Conservation (phyloP, 2,329 filamentous ascomycete species). For the Xylariaceae sp. region DNA sequence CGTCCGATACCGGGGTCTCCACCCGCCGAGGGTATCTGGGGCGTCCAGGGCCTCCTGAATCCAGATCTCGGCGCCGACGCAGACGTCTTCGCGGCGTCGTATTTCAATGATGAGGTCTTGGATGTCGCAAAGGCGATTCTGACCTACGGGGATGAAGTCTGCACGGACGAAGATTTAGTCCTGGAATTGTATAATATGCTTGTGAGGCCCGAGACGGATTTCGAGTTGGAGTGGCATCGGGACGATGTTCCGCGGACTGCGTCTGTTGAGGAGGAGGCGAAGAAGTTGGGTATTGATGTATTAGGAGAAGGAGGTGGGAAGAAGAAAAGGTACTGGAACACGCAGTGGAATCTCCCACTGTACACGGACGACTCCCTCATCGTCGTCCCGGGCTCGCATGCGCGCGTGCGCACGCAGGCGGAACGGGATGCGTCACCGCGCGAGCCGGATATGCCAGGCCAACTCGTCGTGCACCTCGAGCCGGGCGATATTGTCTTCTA, state of each 20-base stretch:
- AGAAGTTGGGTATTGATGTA: slow-evolving; percentile 41
- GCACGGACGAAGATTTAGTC: slow-evolving; percentile 58
- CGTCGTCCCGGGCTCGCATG: slow-evolving; percentile 72
- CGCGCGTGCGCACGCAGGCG: slow-evolving; percentile 59
- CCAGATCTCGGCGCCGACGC: slow-evolving; percentile 58
- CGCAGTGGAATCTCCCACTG: slow-evolving; percentile 83
- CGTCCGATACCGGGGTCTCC: slow-evolving; percentile 40
- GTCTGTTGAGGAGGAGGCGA: slow-evolving; percentile 59
- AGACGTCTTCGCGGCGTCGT: slow-evolving; percentile 58
- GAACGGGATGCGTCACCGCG: slow-evolving; percentile 66
- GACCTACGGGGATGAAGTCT: slow-evolving; percentile 30
- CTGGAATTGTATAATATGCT: slow-evolving; percentile 86
- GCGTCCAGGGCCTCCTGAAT: slow-evolving; percentile 79
- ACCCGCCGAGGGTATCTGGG: slow-evolving; percentile 67
- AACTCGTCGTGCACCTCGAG: slow-evolving; percentile 60
- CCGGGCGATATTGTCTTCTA: slow-evolving; percentile 83
- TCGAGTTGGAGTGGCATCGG: slow-evolving; percentile 76
- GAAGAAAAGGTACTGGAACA: slow-evolving; percentile 50
- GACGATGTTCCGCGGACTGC: slow-evolving; percentile 72
- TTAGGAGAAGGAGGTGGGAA: neutral
- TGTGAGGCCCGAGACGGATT: slow-evolving; percentile 64
- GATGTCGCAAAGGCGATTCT: slow-evolving; percentile 61
- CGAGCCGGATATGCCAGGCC: slow-evolving; percentile 54
- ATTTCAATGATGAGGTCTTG: slow-evolving; percentile 65
- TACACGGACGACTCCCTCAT: slow-evolving; percentile 66